These are phyloP conservation scores for Neurospora sp. DNA, from an alignment of 495 filamentous ascomycete genomes.

Conservation along the genomic window DNA sequence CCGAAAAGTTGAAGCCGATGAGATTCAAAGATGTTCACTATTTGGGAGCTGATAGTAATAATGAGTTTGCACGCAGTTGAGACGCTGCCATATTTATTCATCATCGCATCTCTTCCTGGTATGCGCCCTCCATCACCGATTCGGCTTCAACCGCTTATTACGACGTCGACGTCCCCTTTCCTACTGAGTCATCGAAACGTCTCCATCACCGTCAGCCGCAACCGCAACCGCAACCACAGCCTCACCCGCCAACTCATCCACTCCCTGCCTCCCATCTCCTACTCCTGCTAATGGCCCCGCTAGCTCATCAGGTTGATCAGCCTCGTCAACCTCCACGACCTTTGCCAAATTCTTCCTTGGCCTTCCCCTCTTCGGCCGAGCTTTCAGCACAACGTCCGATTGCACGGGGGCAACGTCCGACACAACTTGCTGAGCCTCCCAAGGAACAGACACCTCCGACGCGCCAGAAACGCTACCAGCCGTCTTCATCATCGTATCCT, in stretches of 20 bases:
- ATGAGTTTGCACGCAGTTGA: not conserved
- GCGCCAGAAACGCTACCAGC: not conserved
- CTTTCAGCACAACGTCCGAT: not conserved
- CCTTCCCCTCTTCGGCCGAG: not conserved
- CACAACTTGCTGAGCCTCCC: not conserved
- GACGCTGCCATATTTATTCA: not conserved
- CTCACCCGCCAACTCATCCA: not conserved
- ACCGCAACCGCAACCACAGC: not conserved
- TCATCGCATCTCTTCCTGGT: not conserved
- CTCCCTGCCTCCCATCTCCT: not conserved
- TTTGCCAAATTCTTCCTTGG: not conserved
- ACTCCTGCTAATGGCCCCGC: not conserved
- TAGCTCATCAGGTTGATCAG: not conserved
- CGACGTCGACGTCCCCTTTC: not conserved
- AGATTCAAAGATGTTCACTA: too few species aligned
- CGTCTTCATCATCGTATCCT: not conserved
- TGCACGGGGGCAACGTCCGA: not conserved
- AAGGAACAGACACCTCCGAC: not conserved
- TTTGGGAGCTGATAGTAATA: too few species aligned
- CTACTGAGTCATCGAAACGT: not conserved
- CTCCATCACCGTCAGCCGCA: not conserved
- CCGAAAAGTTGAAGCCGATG: too few species aligned
- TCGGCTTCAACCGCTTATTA: not conserved
- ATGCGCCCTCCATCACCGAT: not conserved
- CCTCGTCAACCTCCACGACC: not conserved